Conservation (phyloP, 495 filamentous ascomycete species). For the Lophiostoma macrostomum region DNA sequence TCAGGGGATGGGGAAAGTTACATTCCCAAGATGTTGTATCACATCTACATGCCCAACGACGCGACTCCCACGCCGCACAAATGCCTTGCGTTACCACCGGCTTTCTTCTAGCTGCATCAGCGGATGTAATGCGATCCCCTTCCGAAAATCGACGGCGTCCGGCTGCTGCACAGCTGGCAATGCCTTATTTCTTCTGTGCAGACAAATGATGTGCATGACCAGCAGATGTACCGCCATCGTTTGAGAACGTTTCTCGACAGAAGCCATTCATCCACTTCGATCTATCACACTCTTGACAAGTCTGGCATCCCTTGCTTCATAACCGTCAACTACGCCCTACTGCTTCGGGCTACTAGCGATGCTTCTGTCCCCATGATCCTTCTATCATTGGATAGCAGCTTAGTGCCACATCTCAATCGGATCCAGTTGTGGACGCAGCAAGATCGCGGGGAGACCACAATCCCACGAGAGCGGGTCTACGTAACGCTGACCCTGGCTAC, state of each 20-base stretch:
- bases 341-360: slow-evolving; percentile 6
- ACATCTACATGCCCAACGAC: not conserved
- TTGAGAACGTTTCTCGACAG: slow-evolving; percentile 30
- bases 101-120: slow-evolving; percentile 25
- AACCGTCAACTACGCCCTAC: slow-evolving; percentile 11
- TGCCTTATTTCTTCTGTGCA: slow-evolving; percentile 8
- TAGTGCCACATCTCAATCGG: slow-evolving; percentile 10
- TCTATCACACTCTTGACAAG: slow-evolving; percentile 16
- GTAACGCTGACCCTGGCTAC: slow-evolving; percentile 25
- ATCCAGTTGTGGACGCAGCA: not conserved
- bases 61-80: slow-evolving; percentile 5
- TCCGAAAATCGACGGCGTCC: slow-evolving; percentile 17
- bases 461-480: slow-evolving; percentile 20
- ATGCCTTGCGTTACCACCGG: slow-evolving; percentile 19
- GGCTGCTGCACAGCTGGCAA: not conserved
- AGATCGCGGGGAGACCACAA: slow-evolving; percentile 13
- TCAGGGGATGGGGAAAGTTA: slow-evolving; percentile 19
- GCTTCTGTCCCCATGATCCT: not conserved
- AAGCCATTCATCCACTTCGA: slow-evolving; percentile 7
- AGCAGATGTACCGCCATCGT: slow-evolving; percentile 14
- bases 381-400: slow-evolving; percentile 9
- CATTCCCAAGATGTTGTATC: slow-evolving; percentile 25
- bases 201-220: slow-evolving; percentile 19
- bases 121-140: slow-evolving; percentile 22
- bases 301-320: slow-evolving; percentile 20